These are phyloP conservation scores for Phytopythium aichiense DNA, from an alignment of 352 stramenopile genomes.

Conservation along the genomic window DNA sequence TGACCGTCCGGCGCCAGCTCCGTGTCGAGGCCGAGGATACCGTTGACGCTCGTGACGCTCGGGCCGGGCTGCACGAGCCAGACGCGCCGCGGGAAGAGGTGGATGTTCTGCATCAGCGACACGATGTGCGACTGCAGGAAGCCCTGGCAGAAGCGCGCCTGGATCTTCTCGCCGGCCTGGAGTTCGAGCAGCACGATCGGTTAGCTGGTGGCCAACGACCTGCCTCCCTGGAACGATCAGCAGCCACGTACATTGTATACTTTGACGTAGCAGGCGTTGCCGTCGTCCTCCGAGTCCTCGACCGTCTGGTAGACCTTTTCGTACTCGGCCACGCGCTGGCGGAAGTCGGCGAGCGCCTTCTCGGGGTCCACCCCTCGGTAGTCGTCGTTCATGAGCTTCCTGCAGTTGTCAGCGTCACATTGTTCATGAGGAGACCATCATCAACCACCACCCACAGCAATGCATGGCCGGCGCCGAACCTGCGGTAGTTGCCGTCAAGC, in stretches of 20 bases:
- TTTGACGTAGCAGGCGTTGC: conserved; percentile 90
- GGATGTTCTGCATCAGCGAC: conserved; percentile 90
- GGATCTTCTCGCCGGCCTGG: conserved; percentile 87
- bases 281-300: conserved; percentile 78
- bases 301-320: conserved; percentile 92
- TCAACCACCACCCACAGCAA: too few species aligned
- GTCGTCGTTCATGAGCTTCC: conserved; percentile 86
- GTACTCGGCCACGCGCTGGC: conserved; percentile 88
- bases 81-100: conserved; percentile 86
- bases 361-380: conserved; percentile 84
- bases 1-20: conserved; percentile 81
- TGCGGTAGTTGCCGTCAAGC: conserved; percentile 89
- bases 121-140: conserved; percentile 87
- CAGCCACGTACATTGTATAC: conserved; percentile 77
- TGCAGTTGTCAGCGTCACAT: conserved; percentile 7
- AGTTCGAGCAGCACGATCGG: too few species aligned
- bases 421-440: too few species aligned
- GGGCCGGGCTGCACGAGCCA: conserved; percentile 88
- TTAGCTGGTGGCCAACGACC: too few species aligned
- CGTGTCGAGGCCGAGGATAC: conserved; percentile 78
- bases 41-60: conserved; percentile 70
- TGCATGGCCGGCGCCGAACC: conserved; percentile 22
- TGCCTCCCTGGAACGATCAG: too few species aligned
- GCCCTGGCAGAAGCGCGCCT: conserved; percentile 80
- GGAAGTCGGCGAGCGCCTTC: conserved; percentile 87